These are phyloP conservation scores for Lasiodiplodia sp. DNA, from an alignment of 2,329 filamentous ascomycete genomes.

Conservation along the genomic window DNA sequence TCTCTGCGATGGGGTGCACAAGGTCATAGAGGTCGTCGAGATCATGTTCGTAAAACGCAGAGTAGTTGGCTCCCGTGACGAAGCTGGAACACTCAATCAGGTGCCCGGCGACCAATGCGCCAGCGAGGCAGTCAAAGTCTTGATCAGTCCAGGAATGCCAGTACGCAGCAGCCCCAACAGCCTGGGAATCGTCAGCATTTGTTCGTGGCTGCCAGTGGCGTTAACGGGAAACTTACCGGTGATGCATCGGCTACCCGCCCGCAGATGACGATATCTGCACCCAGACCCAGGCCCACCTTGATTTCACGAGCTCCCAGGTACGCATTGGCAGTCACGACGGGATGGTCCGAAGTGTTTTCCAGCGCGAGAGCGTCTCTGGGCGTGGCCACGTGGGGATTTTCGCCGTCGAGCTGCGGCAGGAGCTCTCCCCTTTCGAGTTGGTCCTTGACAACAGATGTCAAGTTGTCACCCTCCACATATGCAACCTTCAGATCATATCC, in stretches of 20 bases:
- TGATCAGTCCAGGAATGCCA: conserved; percentile 62
- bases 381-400: conserved; percentile 48
- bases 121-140: conserved; percentile 60
- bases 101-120: conserved; percentile 60
- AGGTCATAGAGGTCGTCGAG: conserved; percentile 54
- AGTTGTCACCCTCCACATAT: conserved; percentile 56
- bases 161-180: conserved; percentile 63
- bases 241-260: conserved; percentile 45
- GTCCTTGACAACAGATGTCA: conserved; percentile 44
- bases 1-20: conserved; percentile 59
- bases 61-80: conserved; percentile 63
- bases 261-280: conserved; percentile 46
- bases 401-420: conserved; percentile 53
- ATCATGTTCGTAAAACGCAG: conserved; percentile 57
- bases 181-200: background rate
- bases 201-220: too few species aligned
- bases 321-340: conserved; percentile 48
- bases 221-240: conserved; percentile 42
- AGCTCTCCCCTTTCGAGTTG: conserved; percentile 45
- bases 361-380: conserved; percentile 49
- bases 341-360: conserved; percentile 39
- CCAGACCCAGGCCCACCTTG: conserved; percentile 40
- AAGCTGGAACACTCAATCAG: conserved; percentile 64
- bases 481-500: conserved; percentile 51
- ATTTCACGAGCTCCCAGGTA: conserved; percentile 59